Conservation (phyloP, 306 rosid genomes). For the Castanospermum australe region DNA sequence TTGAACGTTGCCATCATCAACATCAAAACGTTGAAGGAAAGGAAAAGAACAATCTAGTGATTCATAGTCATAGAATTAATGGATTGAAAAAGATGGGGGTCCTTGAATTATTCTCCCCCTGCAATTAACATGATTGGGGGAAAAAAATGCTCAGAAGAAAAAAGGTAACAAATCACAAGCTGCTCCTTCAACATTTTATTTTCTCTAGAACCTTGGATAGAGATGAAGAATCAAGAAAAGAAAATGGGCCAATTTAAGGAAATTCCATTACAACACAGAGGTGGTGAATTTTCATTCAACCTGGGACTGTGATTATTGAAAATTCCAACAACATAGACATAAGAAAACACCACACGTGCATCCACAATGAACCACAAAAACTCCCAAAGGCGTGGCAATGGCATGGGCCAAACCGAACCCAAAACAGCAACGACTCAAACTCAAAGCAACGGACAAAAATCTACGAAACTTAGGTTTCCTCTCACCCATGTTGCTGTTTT, state of each 20-base stretch:
- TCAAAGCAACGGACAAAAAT: constrained; percentile 29
- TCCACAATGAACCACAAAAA: not conserved
- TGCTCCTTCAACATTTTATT: not conserved
- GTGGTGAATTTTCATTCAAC: too few relatives aligned
- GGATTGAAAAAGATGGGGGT: not conserved
- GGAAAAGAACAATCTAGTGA: constrained; percentile 1
- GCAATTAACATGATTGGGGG: not conserved
- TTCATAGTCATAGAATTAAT: not conserved
- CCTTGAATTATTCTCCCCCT: not conserved
- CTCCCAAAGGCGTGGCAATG: not conserved
- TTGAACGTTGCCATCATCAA: constrained; percentile 16
- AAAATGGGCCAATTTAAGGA: not conserved
- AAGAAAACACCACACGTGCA: not conserved
- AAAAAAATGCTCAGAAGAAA: not conserved
- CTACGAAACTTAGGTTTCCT: not conserved
- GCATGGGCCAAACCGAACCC: constrained; percentile 9
- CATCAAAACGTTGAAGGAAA: constrained; percentile 31
- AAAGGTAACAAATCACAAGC: not conserved
- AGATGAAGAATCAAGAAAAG: not conserved
- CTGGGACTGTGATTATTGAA: too few relatives aligned
- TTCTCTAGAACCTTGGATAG: not conserved
- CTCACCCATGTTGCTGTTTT: not conserved
- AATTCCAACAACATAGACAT: too few relatives aligned
- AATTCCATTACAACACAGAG: not conserved
- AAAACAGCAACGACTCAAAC: not conserved